Percentiles rank a stretch among this genome's conserved stretches.
phyloP scores from a whole-genome alignment of 2,329 filamentous ascomycete genomes.

The Sporothrix humicola region DNA sequence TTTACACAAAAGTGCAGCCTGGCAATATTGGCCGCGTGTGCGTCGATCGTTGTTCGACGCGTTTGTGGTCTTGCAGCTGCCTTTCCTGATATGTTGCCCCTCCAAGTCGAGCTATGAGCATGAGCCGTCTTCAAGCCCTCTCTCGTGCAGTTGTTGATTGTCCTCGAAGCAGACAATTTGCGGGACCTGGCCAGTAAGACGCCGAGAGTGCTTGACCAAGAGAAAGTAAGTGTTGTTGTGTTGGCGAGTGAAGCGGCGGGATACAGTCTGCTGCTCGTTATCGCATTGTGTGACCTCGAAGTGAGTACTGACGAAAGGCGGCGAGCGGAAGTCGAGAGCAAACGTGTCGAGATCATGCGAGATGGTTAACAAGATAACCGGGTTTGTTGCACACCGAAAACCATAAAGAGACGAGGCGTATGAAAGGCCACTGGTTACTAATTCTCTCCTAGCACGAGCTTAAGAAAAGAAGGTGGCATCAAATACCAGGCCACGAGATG shows the following conservation, averaged over 20 bases:
- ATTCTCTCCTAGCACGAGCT: background rate
- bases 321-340: background rate
- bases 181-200: background rate
- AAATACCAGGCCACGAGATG: background rate
- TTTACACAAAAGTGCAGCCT: background rate
- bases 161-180: background rate
- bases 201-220: background rate
- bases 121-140: background rate
- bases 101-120: background rate
- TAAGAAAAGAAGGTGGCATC: background rate
- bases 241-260: background rate
- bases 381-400: constrained; percentile 12
- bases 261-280: constrained; percentile 8
- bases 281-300: constrained; percentile 26
- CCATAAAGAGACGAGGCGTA: constrained; percentile 5
- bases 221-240: background rate
- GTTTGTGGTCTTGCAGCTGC: too few relatives aligned
- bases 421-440: background rate
- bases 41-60: too few relatives aligned
- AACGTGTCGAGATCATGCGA: background rate
- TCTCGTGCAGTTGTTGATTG: background rate
- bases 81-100: too few relatives aligned
- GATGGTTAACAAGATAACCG: background rate
- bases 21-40: background rate
- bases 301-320: background rate